A percentile compares a stretch with the other conserved stretches of the same genome.
phyloP scores from a whole-genome alignment of 2,329 filamentous ascomycete species.

The Aspergillus sp. region DNA sequence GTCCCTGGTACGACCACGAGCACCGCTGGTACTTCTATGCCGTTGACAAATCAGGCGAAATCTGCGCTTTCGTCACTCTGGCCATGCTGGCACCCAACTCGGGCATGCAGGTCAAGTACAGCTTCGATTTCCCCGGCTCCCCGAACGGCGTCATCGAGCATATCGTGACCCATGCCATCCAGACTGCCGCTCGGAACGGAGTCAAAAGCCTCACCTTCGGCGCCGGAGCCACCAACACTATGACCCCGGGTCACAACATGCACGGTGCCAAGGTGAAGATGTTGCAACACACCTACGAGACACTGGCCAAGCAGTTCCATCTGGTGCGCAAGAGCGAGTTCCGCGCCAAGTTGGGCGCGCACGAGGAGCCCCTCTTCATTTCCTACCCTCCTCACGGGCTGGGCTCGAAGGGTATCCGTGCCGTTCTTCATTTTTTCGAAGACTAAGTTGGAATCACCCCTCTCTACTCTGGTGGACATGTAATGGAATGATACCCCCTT shows the following conservation, averaged over 20 bases:
- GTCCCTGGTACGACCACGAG: constrained; percentile 78
- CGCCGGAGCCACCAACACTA: constrained; percentile 71
- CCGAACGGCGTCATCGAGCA: constrained; percentile 87
- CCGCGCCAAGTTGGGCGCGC: constrained; percentile 82
- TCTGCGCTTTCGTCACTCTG: constrained; percentile 77
- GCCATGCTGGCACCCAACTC: constrained; percentile 76
- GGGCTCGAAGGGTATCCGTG: constrained; percentile 75
- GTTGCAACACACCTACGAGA: constrained; percentile 77
- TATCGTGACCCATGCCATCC: constrained; percentile 71
- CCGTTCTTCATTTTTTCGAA: constrained; percentile 89
- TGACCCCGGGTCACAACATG: constrained; percentile 79
- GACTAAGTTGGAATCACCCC: constrained; percentile 39
- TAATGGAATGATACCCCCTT: not conserved
- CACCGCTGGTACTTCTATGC: constrained; percentile 87
- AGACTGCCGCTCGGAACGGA: constrained; percentile 58
- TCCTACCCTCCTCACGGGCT: constrained; percentile 86
- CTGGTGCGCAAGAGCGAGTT: constrained; percentile 85
- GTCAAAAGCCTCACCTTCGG: constrained; percentile 78
- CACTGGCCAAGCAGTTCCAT: constrained; percentile 77
- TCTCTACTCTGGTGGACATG: not conserved
- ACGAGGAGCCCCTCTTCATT: constrained; percentile 82
- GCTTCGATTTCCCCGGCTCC: constrained; percentile 85
- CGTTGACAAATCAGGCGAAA: constrained; percentile 67
- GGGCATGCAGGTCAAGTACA: constrained; percentile 94
- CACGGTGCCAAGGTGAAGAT: constrained; percentile 78